These are phyloP conservation scores for Middelhovenomyces tepae DNA, from an alignment of 805 yeast genomes.

Conservation along the genomic window DNA sequence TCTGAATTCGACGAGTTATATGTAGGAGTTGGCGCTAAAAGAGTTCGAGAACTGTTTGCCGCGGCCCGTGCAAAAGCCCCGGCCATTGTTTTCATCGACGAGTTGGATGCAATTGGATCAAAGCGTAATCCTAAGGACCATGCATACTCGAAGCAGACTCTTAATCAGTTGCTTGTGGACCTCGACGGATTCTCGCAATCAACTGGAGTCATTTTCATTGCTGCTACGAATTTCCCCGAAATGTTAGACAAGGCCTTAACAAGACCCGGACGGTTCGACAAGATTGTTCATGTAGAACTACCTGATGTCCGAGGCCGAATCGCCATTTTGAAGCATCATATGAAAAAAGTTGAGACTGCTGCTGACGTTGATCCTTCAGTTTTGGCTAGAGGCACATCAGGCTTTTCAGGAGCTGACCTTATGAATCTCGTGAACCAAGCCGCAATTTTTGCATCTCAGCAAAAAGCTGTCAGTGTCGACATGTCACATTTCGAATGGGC, in stretches of 20 bases:
- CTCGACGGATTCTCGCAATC: slow-evolving; percentile 87
- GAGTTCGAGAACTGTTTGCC: slow-evolving; percentile 86
- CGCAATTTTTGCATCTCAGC: slow-evolving; percentile 92
- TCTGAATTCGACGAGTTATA: slow-evolving; percentile 96
- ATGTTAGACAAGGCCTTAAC: slow-evolving; percentile 93
- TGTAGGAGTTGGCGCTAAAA: slow-evolving; percentile 98
- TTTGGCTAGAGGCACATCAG: slow-evolving; percentile 96
- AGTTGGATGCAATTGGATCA: slow-evolving; percentile 97
- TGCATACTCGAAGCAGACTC: slow-evolving; percentile 95
- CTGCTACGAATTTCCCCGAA: slow-evolving; percentile 98
- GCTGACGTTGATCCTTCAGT: slow-evolving; percentile 79
- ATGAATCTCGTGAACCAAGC: slow-evolving; percentile 97
- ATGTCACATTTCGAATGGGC: slow-evolving; percentile 98
- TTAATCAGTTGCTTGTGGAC: slow-evolving; percentile 91
- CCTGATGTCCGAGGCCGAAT: slow-evolving; percentile 98
- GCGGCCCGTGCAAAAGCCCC: slow-evolving; percentile 96
- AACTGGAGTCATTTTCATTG: slow-evolving; percentile 89
- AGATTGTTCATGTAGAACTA: slow-evolving; percentile 85
- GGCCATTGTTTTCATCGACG: slow-evolving; percentile 94
- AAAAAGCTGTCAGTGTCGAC: slow-evolving; percentile 81
- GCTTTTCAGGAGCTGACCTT: slow-evolving; percentile 95
- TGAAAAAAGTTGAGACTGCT: slow-evolving; percentile 81
- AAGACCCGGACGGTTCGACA: slow-evolving; percentile 97
- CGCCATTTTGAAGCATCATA: slow-evolving; percentile 83
- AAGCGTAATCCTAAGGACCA: slow-evolving; percentile 96